phyloP scores from a whole-genome alignment of 805 yeast species.

The Saccharomycopsis fodiens region DNA sequence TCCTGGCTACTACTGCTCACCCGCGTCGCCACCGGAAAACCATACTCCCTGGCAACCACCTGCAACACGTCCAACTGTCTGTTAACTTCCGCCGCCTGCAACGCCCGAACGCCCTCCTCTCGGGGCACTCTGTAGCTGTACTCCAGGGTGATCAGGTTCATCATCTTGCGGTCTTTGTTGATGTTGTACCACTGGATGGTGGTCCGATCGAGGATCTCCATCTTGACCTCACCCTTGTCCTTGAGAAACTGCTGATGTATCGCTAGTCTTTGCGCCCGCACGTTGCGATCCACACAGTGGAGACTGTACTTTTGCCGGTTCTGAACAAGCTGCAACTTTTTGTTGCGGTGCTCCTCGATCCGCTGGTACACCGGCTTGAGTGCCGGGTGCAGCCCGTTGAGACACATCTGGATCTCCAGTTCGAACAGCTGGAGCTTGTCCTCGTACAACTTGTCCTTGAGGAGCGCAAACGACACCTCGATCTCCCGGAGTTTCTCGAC shows the following conservation, averaged over 20 bases:
- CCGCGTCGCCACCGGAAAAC: constrained; percentile 78
- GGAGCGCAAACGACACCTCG: constrained; percentile 77
- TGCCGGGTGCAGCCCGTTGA: constrained; percentile 89
- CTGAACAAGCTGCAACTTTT: constrained; percentile 47
- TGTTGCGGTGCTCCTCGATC: constrained; percentile 68
- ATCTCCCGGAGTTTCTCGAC: constrained; percentile 67
- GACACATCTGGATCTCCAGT: constrained; percentile 79
- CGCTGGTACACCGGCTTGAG: constrained; percentile 61
- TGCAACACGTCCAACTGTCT: constrained; percentile 63
- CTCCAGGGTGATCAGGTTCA: constrained; percentile 56
- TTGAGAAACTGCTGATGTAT: constrained; percentile 80
- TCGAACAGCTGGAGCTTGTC: constrained; percentile 73
- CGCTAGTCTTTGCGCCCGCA: constrained; percentile 68
- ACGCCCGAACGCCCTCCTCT: constrained; percentile 43
- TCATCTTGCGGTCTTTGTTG: constrained; percentile 76
- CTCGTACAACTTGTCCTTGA: constrained; percentile 78
- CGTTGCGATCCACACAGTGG: constrained; percentile 71
- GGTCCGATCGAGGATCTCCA: constrained; percentile 56
- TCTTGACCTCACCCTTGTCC: constrained; percentile 57
- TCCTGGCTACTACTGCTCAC: constrained; percentile 55
- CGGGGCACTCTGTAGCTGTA: constrained; percentile 35
- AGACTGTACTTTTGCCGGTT: constrained; percentile 55
- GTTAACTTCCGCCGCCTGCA: constrained; percentile 57
- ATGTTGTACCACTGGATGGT: constrained; percentile 89
- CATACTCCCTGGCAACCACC: constrained; percentile 59